These are phyloP conservation scores for Lactifluus pinguis DNA, from an alignment of 768 basidiomycete species.

Conservation along the genomic window DNA sequence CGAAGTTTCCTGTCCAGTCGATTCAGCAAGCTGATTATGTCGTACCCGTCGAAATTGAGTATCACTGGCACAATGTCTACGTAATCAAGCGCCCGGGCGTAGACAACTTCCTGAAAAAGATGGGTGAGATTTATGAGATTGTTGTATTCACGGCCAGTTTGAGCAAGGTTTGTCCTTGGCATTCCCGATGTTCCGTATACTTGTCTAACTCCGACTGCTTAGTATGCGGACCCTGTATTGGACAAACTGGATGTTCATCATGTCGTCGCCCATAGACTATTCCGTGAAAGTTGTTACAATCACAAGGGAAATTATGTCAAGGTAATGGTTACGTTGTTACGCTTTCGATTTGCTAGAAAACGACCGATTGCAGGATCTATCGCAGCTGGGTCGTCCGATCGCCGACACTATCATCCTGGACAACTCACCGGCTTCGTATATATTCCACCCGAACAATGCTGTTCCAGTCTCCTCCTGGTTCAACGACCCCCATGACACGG, in stretches of 20 bases:
- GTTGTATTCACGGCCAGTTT: conserved; percentile 97
- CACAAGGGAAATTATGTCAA: conserved; percentile 99
- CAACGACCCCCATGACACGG: conserved; percentile 97
- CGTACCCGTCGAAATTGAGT: conserved; percentile 98
- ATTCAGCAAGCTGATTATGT: conserved; percentile 94
- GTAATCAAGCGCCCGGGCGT: conserved; percentile 98
- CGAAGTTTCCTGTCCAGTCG: conserved; percentile 43
- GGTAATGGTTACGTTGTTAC: conserved; percentile 34
- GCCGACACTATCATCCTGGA: conserved; percentile 95
- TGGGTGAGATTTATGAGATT: conserved; percentile 98
- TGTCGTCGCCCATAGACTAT: conserved; percentile 88
- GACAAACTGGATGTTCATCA: conserved; percentile 92
- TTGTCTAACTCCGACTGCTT: conserved; percentile 15
- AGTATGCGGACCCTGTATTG: conserved; percentile 98
- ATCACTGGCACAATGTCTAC: conserved; percentile 97
- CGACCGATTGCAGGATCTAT: conserved; percentile 62
- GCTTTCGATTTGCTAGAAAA: not conserved
- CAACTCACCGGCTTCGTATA: conserved; percentile 98
- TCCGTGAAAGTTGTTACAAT: conserved; percentile 98
- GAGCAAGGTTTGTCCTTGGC: conserved; percentile 65
- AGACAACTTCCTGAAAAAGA: conserved; percentile 91
- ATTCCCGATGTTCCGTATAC: not conserved
- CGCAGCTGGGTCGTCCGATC: conserved; percentile 91
- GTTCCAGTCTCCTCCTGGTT: conserved; percentile 99
- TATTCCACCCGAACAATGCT: conserved; percentile 98